A percentile compares a stretch with the other conserved stretches of the same genome.
These are phyloP conservation scores for Periconia digitata DNA, from an alignment of 2,329 filamentous ascomycete species.

Conservation along the genomic window DNA sequence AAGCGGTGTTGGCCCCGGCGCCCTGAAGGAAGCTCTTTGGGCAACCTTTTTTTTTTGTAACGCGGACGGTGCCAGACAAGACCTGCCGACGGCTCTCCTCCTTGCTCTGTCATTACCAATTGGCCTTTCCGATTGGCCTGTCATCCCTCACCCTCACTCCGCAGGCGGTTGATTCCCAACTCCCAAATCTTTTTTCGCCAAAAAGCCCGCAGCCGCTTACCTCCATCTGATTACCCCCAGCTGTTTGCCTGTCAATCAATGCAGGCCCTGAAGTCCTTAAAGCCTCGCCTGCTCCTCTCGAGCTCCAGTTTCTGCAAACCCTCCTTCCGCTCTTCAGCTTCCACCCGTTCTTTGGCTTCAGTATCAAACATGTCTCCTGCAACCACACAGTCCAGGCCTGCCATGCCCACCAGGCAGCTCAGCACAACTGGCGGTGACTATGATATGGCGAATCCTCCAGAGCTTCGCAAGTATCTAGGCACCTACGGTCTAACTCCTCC, in stretches of 20 bases:
- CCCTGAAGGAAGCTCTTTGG: conserved; percentile 2
- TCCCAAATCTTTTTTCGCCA: conserved; percentile 30
- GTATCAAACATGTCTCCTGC: conserved; percentile 32
- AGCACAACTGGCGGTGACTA: conserved; percentile 50
- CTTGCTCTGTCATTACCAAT: conserved; percentile 10
- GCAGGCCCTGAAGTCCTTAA: conserved; percentile 38
- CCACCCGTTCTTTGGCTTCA: conserved; percentile 36
- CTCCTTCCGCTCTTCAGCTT: conserved; percentile 17
- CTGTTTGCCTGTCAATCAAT: conserved; percentile 38
- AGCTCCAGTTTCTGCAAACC: conserved; percentile 11
- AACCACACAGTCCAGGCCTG: conserved; percentile 39
- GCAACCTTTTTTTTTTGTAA: conserved; percentile 25
- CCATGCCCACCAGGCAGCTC: conserved; percentile 38
- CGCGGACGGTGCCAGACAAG: conserved; percentile 11
- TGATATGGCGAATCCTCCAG: conserved; percentile 52
- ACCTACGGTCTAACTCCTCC: conserved; percentile 58
- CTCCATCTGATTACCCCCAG: conserved; percentile 11
- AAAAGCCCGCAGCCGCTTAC: conserved; percentile 32
- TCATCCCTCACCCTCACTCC: conserved; percentile 16
- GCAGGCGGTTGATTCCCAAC: conserved; percentile 16
- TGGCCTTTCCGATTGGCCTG: conserved; percentile 32
- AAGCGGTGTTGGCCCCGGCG: conserved; percentile 1
- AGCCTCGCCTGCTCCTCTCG: conserved; percentile 30
- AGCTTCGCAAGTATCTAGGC: conserved; percentile 53
- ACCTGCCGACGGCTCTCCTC: conserved; percentile 20